Percentiles rank a stretch among this genome's conserved stretches.
Conservation (phyloP, 164 flowering plant genomes). For the Vitis riparia region DNA sequence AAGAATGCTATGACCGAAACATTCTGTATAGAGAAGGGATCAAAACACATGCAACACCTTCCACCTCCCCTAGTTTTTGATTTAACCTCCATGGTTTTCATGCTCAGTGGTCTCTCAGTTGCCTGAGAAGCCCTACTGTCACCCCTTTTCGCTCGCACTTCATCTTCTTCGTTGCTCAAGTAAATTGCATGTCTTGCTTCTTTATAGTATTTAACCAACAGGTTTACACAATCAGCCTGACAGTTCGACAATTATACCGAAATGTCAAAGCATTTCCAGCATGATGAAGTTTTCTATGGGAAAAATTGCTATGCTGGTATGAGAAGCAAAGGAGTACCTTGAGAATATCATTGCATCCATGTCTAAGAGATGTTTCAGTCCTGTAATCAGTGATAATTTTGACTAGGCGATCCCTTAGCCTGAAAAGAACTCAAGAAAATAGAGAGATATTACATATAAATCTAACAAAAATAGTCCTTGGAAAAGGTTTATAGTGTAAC, state of each 20-base stretch:
- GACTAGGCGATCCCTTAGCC: slow-evolving; percentile 89
- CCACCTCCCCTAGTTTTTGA: slow-evolving; percentile 78
- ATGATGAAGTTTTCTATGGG: not conserved
- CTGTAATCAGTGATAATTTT: slow-evolving; percentile 94
- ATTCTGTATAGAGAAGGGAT: slow-evolving; percentile 65
- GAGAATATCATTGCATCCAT: slow-evolving; percentile 95
- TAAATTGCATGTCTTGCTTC: slow-evolving; percentile 89
- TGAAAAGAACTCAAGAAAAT: slow-evolving; percentile 25
- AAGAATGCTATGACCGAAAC: slow-evolving; percentile 72
- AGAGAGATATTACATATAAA: not conserved
- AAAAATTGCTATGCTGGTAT: not conserved
- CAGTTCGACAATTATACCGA: slow-evolving; percentile 3
- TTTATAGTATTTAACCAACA: slow-evolving; percentile 83
- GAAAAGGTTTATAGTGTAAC: no score
- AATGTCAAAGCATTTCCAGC: not conserved
- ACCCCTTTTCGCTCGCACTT: slow-evolving; percentile 49
- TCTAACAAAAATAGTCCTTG: no score
- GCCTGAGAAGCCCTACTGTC: slow-evolving; percentile 30
- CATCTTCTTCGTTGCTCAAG: slow-evolving; percentile 71
- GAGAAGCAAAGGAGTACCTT: slow-evolving; percentile 50
- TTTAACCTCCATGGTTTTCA: slow-evolving; percentile 55
- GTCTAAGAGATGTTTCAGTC: slow-evolving; percentile 94
- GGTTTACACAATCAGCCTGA: slow-evolving; percentile 88
- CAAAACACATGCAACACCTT: slow-evolving; percentile 95
- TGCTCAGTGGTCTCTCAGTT: slow-evolving; percentile 27